Evolutionary conservation across 2,329 filamentous ascomycete genomes (phyloP).

Genomic region (Emmonsia crescens): DNA sequence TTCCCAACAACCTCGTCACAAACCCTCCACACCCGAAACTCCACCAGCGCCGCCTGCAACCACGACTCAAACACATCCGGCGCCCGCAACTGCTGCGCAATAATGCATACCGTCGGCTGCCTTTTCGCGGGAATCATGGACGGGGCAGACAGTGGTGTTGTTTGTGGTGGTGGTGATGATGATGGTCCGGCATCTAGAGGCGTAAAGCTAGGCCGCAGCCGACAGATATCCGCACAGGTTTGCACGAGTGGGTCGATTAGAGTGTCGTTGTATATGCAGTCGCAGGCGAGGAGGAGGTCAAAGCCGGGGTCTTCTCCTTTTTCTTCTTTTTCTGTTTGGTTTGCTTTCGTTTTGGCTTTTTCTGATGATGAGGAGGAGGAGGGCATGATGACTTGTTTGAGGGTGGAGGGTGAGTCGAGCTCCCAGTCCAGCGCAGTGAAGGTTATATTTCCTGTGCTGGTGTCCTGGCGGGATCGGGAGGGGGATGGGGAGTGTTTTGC

Average conservation of each 20-base stretch:
- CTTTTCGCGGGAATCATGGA: neutral
- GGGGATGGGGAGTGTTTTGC: slow-evolving; percentile 6
- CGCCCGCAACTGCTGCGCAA: slow-evolving; percentile 82
- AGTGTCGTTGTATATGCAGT: slow-evolving; percentile 91
- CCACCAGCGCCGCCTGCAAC: slow-evolving; percentile 54
- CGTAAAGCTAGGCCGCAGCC: slow-evolving; percentile 36
- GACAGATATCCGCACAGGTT: slow-evolving; percentile 65
- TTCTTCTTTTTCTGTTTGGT: neutral
- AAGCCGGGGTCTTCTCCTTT: slow-evolving; percentile 39
- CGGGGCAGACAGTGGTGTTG: neutral
- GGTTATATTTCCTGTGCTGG: slow-evolving; percentile 33
- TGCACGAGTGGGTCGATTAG: slow-evolving; percentile 73
- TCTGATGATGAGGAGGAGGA: neutral
- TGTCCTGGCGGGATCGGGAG: neutral
- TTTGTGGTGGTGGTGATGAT: too few species aligned
- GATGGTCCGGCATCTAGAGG: neutral
- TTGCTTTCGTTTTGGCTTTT: neutral
- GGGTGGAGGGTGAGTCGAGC: slow-evolving; percentile 37
- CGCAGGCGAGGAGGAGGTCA: slow-evolving; percentile 70
- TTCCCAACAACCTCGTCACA: slow-evolving; percentile 51
- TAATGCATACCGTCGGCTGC: slow-evolving; percentile 57
- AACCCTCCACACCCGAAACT: slow-evolving; percentile 68
- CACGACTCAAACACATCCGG: slow-evolving; percentile 77
- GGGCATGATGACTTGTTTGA: slow-evolving; percentile 28
- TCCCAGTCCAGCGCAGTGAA: slow-evolving; percentile 77